Evolutionary conservation across 75 land plant species (phyloP).

Genomic region (Picea glauca): DNA sequence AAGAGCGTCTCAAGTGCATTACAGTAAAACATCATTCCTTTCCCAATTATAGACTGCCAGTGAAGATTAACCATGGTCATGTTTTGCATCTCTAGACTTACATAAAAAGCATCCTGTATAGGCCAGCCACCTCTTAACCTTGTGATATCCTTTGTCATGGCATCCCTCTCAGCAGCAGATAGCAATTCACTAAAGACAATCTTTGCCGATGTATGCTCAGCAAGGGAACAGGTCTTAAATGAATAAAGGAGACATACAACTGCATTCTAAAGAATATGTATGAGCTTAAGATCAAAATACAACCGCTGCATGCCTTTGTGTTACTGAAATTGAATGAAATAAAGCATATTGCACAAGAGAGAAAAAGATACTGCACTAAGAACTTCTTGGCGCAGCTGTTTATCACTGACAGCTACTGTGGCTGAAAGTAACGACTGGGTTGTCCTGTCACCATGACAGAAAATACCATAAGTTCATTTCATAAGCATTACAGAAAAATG

Average conservation of each 20-base stretch:
- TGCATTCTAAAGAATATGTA: constrained; percentile 9
- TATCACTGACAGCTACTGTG: constrained; percentile 58
- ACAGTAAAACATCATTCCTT: background rate
- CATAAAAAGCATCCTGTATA: constrained; percentile 86
- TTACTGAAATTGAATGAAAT: background rate
- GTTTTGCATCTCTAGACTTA: constrained; percentile 21
- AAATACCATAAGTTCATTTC: background rate
- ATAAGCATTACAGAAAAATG: background rate
- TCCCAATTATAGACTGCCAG: background rate
- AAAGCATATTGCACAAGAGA: constrained; percentile 2
- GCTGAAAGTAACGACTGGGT: constrained; percentile 89
- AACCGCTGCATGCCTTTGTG: background rate
- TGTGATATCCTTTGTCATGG: constrained; percentile 68
- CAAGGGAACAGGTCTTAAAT: constrained; percentile 79
- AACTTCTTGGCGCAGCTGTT: constrained; percentile 63
- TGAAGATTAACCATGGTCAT: background rate
- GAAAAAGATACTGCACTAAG: constrained; percentile 76
- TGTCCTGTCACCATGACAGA: constrained; percentile 45
- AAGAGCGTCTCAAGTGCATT: background rate
- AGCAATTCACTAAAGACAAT: constrained; percentile 86
- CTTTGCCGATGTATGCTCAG: constrained; percentile 65
- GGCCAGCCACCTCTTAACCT: constrained; percentile 94
- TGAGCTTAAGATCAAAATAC: background rate
- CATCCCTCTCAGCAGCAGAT: constrained; percentile 77
- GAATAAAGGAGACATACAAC: constrained; percentile 6